Conservation (phyloP, 2,329 filamentous ascomycete species). For the Sporothrix globosa region DNA sequence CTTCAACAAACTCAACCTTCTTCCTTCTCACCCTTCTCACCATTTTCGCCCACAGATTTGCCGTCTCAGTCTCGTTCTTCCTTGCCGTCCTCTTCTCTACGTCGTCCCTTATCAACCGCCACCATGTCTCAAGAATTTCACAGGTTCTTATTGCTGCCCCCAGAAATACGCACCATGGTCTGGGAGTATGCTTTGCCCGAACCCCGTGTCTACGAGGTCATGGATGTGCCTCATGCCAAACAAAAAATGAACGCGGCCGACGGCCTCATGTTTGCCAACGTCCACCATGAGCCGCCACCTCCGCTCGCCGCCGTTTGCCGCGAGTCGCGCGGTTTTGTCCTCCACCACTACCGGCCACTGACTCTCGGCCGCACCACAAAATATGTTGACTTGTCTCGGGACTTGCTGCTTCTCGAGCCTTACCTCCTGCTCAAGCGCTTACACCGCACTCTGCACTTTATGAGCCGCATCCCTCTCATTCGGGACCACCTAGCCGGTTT, state of each 20-base stretch:
- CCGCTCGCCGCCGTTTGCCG: slow-evolving; percentile 50
- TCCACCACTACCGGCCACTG: slow-evolving; percentile 51
- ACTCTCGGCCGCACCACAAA: slow-evolving; percentile 52
- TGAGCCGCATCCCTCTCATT: slow-evolving; percentile 52
- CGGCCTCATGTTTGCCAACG: slow-evolving; percentile 53
- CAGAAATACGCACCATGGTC: slow-evolving; percentile 52
- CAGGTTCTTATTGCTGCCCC: slow-evolving; percentile 45
- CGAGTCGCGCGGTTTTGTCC: slow-evolving; percentile 50
- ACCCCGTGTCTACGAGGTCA: slow-evolving; percentile 51
- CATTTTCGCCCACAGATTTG: neutral
- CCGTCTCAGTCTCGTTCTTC: slow-evolving; percentile 10
- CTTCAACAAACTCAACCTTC: slow-evolving; percentile 20
- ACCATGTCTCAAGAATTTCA: slow-evolving; percentile 38
- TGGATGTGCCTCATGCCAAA: slow-evolving; percentile 50
- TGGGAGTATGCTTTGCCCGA: slow-evolving; percentile 53
- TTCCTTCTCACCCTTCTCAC: slow-evolving; percentile 12
- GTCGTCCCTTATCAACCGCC: slow-evolving; percentile 18
- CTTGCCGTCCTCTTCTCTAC: slow-evolving; percentile 4
- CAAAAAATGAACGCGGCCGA: slow-evolving; percentile 47
- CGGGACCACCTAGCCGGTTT: slow-evolving; percentile 48
- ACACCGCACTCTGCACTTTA: slow-evolving; percentile 51
- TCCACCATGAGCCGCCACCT: slow-evolving; percentile 51
- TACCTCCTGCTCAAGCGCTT: slow-evolving; percentile 54
- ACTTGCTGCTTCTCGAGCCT: slow-evolving; percentile 53
- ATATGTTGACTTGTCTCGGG: slow-evolving; percentile 51